Base-by-base conservation (phyloP, 1,284 basidiomycete genomes). In the Cutaneotrichosporon cutaneum region DNA sequence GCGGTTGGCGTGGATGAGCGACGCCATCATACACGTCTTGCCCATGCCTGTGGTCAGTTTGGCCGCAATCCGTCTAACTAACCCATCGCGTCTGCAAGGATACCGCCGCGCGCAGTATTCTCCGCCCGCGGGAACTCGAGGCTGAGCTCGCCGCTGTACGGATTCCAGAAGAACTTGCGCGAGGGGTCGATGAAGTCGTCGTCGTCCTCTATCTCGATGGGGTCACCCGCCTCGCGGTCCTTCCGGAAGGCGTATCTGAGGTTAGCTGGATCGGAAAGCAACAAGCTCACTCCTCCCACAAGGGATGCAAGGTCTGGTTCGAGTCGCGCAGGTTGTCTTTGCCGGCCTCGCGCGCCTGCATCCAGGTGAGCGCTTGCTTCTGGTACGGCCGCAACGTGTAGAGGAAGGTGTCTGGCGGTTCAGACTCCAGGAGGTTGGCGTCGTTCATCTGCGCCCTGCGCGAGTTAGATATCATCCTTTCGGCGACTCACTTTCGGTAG, bases 301-400 rank as follows among this genome's bases (percentile, higher is more conserved):
- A 79, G 0, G 95, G 95, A 79, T 99, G 92, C 82, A 98, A 87
- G 1, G 89, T 87, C 8, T 82, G 83, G 68, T 67, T 67, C 26
- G 61, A 60, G 26, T 90, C 86, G 54, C 90, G 85, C 21, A 88
- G 87, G 56, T 87, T 85, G 63, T 82, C 81, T 24, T 85, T 82
- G 2, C 88, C 89, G 0, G 83, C 85, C 80, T 97, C 95, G 68
- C 94, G 85, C 1, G 88, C 90, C 66, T 87, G 83, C 94, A 98
- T 94, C 94, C 95, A 99, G 85, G 82, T 82, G 56, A 98, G 82
- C 2, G 94, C 94, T 77, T 99, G 94, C 72, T 94, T 96, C 73
- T 98, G 95, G 78, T 99, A 99, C 32, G 86, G 86, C 51, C 93
- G 86, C 30, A 98, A 80, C 0, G 83, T 87, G 54, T 97, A 83